Conservation (phyloP, 1,284 basidiomycete species). For the Boletus semigastroideus region DNA sequence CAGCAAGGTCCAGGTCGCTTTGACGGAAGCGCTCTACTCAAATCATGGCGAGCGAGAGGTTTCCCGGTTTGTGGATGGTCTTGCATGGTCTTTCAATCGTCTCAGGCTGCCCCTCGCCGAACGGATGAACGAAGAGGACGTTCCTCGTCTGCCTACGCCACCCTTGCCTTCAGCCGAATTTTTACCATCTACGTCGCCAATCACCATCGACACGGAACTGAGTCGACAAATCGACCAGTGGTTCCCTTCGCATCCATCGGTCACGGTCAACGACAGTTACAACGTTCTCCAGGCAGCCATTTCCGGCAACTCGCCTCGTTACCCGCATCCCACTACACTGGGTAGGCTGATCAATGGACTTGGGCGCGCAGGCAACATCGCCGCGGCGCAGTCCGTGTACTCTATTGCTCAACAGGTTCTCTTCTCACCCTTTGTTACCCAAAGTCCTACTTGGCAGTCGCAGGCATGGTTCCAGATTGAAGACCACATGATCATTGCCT, state of each 20-base stretch:
- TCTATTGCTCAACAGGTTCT: slow-evolving; percentile 67
- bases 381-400: slow-evolving; percentile 70
- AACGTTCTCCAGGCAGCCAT: slow-evolving; percentile 40
- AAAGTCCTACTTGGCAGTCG: slow-evolving; percentile 50
- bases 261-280: slow-evolving; percentile 37
- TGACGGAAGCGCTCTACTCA: slow-evolving; percentile 31
- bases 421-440: slow-evolving; percentile 34
- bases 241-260: slow-evolving; percentile 31
- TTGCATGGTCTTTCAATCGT: slow-evolving; percentile 18
- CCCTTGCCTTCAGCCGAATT: slow-evolving; percentile 13
- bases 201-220: slow-evolving; percentile 25
- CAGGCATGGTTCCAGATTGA: slow-evolving; percentile 79
- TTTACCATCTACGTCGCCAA: slow-evolving; percentile 15
- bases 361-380: slow-evolving; percentile 60
- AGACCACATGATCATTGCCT: slow-evolving; percentile 84
- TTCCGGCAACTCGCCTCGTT: slow-evolving; percentile 34
- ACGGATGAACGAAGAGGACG: slow-evolving; percentile 9
- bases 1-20: slow-evolving; percentile 16
- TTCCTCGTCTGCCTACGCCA: slow-evolving; percentile 12
- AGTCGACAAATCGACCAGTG: slow-evolving; percentile 45
- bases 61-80: slow-evolving; percentile 23
- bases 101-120: slow-evolving; percentile 25
- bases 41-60: slow-evolving; percentile 21
- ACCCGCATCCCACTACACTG: slow-evolving; percentile 55
- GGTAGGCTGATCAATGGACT: slow-evolving; percentile 67